Base-by-base conservation (phyloP, 2,329 filamentous ascomycete genomes). In the Amauroascus niger region DNA sequence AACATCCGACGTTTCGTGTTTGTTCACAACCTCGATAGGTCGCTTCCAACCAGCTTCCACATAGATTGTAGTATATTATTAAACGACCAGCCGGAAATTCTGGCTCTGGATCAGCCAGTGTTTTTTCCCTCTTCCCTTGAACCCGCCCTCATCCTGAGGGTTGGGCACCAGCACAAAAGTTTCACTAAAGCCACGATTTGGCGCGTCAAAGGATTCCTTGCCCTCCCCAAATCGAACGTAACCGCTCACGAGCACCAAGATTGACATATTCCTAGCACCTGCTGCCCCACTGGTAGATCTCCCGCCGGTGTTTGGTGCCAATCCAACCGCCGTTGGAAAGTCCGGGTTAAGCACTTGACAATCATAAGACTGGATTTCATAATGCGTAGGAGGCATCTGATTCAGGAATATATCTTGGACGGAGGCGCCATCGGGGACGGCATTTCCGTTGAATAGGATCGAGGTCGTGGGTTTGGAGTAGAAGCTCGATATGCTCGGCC, bases 121-220 rank as follows among this genome's bases (percentile, higher is more conserved):
- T 64, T 76, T 79, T 51, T 75, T 62, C 1, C 75, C 75, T 55
- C 77, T 76, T 1, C 79, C 76, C 58, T 79, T 81, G 53, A 71
- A 71, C 3, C 71, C 73, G 59, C 77, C 73, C 0, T 68, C 81
- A 78, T 69, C 57, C 9, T 63, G 60, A 14, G 66, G 62, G 55
- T 88, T 87, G 6, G 89, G 88, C 35, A 91, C 86, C 52, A 95
- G 74, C 22, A 94, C 79, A 65, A 95, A 84, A 0, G 79, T 84
- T 68, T 95, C 89, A 63, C 82, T 85, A 67, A 95, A 95, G 33
- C 80, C 81, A 60, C 81, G 81, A 67, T 81, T 78, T 13, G 78
- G 78, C 13, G 80, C 79, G 28, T 83, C 79, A 60, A 77, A 77
- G 43, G 69, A 67, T 55, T 57, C 59, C 50, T 51, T 55, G 43